Conservation (phyloP, 805 yeast genomes). For the Starmerella vaccinii region DNA sequence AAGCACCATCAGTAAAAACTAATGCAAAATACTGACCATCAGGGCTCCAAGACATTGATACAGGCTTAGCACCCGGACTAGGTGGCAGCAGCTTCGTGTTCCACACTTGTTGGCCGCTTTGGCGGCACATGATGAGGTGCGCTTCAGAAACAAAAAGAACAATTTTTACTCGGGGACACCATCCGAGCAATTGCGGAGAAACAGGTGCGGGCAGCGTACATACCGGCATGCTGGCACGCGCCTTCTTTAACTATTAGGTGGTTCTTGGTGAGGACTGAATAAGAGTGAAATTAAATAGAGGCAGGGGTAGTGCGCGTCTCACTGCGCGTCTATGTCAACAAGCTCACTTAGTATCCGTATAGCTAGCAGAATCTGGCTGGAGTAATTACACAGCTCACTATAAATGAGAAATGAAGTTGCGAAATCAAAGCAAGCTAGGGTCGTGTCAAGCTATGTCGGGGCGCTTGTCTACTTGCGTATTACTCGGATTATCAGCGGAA, state of each 20-base stretch:
- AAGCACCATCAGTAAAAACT: conserved; percentile 37
- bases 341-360: too few species aligned
- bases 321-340: too few species aligned
- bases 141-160: conserved; percentile 14
- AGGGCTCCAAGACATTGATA: conserved; percentile 30
- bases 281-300: too few species aligned
- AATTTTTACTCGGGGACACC: conserved; percentile 14
- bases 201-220: conserved; percentile 18
- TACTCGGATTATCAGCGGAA: too few species aligned
- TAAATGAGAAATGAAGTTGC: too few species aligned
- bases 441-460: too few species aligned
- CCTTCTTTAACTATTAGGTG: background rate
- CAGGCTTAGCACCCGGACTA: conserved; percentile 7
- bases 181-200: background rate
- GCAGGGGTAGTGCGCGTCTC: too few species aligned
- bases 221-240: conserved; percentile 5
- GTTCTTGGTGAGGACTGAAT: background rate
- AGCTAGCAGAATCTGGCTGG: too few species aligned
- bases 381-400: too few species aligned
- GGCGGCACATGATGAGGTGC: conserved; percentile 17
- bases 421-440: too few species aligned
- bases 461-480: too few species aligned
- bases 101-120: conserved; percentile 26
- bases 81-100: conserved; percentile 10
- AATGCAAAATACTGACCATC: conserved; percentile 38